A percentile compares a stretch with the other conserved stretches of the same genome.
Evolutionary conservation across 805 yeast genomes (phyloP).

Genomic region (Saturnispora gosingensis): DNA sequence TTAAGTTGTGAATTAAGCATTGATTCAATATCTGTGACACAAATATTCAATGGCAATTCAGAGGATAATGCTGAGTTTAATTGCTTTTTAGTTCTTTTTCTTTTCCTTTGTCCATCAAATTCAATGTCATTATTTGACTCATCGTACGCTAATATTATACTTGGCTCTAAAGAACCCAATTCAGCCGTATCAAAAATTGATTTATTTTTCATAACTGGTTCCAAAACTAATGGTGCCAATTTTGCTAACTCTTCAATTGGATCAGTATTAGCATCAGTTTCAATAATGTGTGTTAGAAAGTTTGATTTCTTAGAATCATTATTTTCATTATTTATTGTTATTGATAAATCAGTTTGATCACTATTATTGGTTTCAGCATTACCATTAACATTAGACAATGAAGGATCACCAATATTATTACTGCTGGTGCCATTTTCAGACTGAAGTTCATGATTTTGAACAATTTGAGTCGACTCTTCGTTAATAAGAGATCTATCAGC

Average conservation of each 20-base stretch:
- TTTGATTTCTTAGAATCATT: not conserved
- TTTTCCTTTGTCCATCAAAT: constrained; percentile 10
- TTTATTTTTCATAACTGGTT: not conserved
- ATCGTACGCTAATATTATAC: not conserved
- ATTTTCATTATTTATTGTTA: not conserved
- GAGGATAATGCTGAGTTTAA: constrained; percentile 4
- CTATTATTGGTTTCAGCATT: not conserved
- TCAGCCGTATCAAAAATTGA: constrained; percentile 9
- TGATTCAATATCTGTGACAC: constrained; percentile 14
- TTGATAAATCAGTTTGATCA: not conserved
- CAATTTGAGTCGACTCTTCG: not conserved
- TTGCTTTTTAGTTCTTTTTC: constrained; percentile 15
- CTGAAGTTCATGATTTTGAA: not conserved
- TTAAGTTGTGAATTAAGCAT: constrained; percentile 20
- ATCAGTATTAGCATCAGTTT: not conserved
- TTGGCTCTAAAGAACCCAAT: constrained; percentile 8
- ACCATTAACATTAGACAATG: not conserved
- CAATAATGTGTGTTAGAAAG: not conserved
- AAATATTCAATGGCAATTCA: constrained; percentile 17
- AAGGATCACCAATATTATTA: not conserved
- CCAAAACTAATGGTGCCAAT: not conserved
- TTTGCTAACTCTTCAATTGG: not conserved
- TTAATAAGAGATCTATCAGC: not conserved
- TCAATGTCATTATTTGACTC: constrained; percentile 1
- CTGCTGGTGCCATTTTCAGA: not conserved